These are phyloP conservation scores for Eustoma russellianum DNA, from an alignment of 257 asterid species.

Conservation along the genomic window DNA sequence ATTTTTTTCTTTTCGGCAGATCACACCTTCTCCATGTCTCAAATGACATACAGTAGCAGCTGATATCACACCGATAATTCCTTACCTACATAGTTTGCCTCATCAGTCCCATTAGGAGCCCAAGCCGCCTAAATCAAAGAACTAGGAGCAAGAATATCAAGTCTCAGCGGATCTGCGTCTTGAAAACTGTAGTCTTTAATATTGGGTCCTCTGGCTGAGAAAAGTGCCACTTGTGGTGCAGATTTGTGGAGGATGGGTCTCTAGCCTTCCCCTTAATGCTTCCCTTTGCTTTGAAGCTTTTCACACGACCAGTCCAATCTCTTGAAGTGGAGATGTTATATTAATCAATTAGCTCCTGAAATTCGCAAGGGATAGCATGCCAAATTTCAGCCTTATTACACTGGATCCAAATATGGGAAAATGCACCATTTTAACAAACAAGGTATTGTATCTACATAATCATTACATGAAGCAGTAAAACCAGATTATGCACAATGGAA, in stretches of 20 bases:
- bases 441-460: no score
- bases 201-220: conserved; percentile 97
- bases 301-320: conserved; percentile 94
- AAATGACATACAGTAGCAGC: background rate
- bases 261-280: conserved; percentile 79
- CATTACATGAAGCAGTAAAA: no score
- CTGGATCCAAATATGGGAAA: no score
- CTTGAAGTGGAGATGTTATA: conserved; percentile 75
- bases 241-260: conserved; percentile 80
- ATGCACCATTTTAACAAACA: no score
- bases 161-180: conserved; percentile 93
- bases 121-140: conserved; percentile 99
- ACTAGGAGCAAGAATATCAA: conserved; percentile 97
- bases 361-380: background rate
- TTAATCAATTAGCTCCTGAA: conserved; percentile 82
- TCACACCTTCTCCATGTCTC: no score
- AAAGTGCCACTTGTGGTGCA: conserved; percentile 95
- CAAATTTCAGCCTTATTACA: background rate
- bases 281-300: conserved; percentile 80
- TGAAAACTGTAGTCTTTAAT: conserved; percentile 86
- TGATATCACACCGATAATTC: conserved; percentile 3
- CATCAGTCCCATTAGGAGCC: conserved; percentile 96
- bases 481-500: no score
- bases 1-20: no score
- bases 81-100: conserved; percentile 73